A percentile compares a stretch with the other conserved stretches of the same genome.
Evolutionary conservation across 306 rosid species (phyloP).

Genomic region (Rosa lucieae): DNA sequence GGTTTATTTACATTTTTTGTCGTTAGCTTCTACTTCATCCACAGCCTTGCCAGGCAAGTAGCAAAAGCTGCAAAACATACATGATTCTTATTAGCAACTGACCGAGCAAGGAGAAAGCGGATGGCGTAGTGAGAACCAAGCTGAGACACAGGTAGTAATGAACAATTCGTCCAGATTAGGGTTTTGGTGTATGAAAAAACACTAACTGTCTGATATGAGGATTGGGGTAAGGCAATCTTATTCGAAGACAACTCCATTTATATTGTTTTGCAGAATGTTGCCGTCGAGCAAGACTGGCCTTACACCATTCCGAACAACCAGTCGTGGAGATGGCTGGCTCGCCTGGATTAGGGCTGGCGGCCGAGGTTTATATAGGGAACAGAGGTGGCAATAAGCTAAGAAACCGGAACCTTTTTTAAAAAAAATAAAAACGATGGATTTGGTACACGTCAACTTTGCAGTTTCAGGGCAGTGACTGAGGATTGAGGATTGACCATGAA

Average conservation of each 20-base stretch:
- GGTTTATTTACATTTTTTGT: background rate
- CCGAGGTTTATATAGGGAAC: background rate
- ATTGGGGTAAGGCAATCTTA: background rate
- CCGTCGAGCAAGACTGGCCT: slow-evolving; percentile 2
- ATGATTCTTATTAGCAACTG: background rate
- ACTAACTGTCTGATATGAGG: background rate
- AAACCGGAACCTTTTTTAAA: background rate
- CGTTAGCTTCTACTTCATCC: background rate
- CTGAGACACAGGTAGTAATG: background rate
- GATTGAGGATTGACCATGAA: background rate
- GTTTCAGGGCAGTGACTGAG: background rate
- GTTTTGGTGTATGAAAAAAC: background rate
- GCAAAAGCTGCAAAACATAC: no score
- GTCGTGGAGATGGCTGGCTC: background rate
- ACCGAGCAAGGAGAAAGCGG: background rate
- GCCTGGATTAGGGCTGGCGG: background rate
- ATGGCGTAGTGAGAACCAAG: background rate
- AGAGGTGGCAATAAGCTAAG: background rate
- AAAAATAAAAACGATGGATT: background rate
- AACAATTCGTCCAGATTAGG: background rate
- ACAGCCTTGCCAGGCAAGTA: no score
- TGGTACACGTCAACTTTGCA: background rate
- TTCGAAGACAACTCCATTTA: background rate
- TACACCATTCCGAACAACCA: background rate
- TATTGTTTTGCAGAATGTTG: background rate